Conservation (phyloP, 2,329 filamentous ascomycete species). For the Fonsecaea monophora region DNA sequence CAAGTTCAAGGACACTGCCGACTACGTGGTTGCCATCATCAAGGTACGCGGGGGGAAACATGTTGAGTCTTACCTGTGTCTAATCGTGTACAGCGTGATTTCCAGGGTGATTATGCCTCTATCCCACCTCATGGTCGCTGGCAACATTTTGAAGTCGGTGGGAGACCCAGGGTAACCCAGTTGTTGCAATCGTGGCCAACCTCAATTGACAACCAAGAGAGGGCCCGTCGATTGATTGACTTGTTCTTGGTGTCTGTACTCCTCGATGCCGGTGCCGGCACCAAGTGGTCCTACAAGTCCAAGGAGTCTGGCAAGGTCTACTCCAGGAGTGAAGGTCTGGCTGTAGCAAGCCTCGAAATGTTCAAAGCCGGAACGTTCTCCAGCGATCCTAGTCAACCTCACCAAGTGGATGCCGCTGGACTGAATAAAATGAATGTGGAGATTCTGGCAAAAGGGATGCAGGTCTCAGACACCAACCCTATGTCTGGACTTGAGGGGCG, state of each 20-base stretch:
- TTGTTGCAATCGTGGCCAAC: slow-evolving; percentile 57
- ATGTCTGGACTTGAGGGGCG: slow-evolving; percentile 86
- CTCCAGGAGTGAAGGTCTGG: slow-evolving; percentile 84
- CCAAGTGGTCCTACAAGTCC: slow-evolving; percentile 90
- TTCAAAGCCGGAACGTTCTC: slow-evolving; percentile 80
- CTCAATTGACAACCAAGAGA: slow-evolving; percentile 69
- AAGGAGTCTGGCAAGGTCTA: slow-evolving; percentile 84
- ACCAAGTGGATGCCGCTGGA: slow-evolving; percentile 85
- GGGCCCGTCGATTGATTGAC: slow-evolving; percentile 63
- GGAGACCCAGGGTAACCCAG: slow-evolving; percentile 56
- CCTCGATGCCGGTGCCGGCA: slow-evolving; percentile 79
- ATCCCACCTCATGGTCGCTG: slow-evolving; percentile 82
- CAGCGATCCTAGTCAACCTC: slow-evolving; percentile 78
- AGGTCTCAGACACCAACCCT: slow-evolving; percentile 79
- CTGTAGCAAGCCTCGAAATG: slow-evolving; percentile 82
- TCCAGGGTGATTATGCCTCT: slow-evolving; percentile 68
- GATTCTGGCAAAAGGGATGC: slow-evolving; percentile 78
- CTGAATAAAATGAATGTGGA: slow-evolving; percentile 76
- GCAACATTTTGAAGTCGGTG: slow-evolving; percentile 69
- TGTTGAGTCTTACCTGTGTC: neutral
- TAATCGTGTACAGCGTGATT: slow-evolving; percentile 65
- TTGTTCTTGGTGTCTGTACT: slow-evolving; percentile 68
- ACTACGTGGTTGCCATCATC: slow-evolving; percentile 90
- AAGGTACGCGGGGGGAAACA: slow-evolving; percentile 66
- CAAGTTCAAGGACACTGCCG: slow-evolving; percentile 83